Evolutionary conservation across 441 rosid species (phyloP).

Genomic region (Populus tomentosa): DNA sequence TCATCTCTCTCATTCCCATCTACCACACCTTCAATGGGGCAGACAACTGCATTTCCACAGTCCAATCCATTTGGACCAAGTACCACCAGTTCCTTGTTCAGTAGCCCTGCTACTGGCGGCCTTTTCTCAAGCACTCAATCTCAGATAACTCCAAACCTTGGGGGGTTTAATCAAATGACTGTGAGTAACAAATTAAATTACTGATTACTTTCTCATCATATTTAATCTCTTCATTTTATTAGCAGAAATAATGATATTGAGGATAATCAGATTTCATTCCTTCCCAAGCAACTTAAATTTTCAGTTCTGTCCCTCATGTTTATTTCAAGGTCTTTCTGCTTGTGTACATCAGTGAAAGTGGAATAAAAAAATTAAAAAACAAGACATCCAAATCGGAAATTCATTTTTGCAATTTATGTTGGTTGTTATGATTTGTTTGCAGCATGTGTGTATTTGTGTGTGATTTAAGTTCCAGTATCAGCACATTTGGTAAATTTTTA

Average conservation of each 20-base stretch:
- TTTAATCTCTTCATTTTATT: neutral
- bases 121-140: slow-evolving; percentile 57
- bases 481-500: neutral
- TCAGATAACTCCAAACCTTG: slow-evolving; percentile 40
- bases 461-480: slow-evolving; percentile 4
- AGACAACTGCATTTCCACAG: slow-evolving; percentile 25
- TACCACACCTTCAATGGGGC: slow-evolving; percentile 36
- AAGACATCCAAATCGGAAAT: neutral
- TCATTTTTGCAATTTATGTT: neutral
- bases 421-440: neutral
- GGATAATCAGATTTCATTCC: neutral
- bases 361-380: neutral
- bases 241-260: neutral
- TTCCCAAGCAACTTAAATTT: neutral
- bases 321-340: neutral
- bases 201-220: neutral
- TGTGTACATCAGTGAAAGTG: neutral
- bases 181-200: slow-evolving; percentile 37
- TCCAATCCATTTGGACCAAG: slow-evolving; percentile 36
- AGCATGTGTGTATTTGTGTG: neutral
- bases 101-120: slow-evolving; percentile 53
- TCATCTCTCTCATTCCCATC: slow-evolving; percentile 57
- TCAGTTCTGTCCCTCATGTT: neutral
- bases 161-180: slow-evolving; percentile 44
- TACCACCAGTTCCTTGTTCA: slow-evolving; percentile 38